These are phyloP conservation scores for Royoungia palumana DNA, from an alignment of 768 basidiomycete genomes.

Conservation along the genomic window DNA sequence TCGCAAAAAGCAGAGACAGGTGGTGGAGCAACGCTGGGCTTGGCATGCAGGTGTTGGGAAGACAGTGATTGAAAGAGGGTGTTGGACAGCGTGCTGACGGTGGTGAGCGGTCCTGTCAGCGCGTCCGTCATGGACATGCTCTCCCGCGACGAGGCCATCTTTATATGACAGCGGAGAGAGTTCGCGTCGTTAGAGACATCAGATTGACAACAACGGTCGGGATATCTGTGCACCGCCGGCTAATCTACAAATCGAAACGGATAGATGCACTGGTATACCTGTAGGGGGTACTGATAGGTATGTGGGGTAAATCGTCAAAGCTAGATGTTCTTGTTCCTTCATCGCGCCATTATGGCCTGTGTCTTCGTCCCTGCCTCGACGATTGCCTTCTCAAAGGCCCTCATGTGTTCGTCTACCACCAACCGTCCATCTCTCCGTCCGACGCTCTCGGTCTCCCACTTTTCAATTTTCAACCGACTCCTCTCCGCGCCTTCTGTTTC, in stretches of 20 bases:
- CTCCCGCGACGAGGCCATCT: conserved; percentile 10
- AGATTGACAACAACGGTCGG: too few relatives aligned
- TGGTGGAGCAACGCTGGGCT: conserved; percentile 37
- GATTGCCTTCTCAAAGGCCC: conserved; percentile 70
- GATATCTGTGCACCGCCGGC: neutral
- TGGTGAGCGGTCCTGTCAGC: conserved; percentile 58
- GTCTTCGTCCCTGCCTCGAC: conserved; percentile 73
- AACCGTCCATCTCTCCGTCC: conserved; percentile 54
- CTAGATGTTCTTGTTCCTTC: conserved; percentile 21
- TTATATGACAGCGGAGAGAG: too few relatives aligned
- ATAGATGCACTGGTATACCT: conserved; percentile 18
- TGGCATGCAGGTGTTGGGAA: conserved; percentile 45
- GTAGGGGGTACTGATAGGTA: conserved; percentile 6
- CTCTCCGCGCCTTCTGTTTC: conserved; percentile 86
- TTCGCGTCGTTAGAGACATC: too few relatives aligned
- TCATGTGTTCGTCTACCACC: conserved; percentile 75
- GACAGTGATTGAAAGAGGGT: conserved; percentile 72
- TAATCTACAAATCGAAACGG: conserved; percentile 23
- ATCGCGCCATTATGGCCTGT: conserved; percentile 78
- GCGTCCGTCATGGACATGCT: conserved; percentile 52
- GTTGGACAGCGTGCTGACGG: conserved; percentile 61
- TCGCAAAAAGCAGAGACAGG: conserved; percentile 54
- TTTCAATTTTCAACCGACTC: conserved; percentile 70
- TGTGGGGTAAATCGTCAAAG: conserved; percentile 4
- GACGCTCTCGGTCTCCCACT: conserved; percentile 66